Evolutionary conservation across 2,329 filamentous ascomycete species (phyloP).

Genomic region (Laburnicola sp.): DNA sequence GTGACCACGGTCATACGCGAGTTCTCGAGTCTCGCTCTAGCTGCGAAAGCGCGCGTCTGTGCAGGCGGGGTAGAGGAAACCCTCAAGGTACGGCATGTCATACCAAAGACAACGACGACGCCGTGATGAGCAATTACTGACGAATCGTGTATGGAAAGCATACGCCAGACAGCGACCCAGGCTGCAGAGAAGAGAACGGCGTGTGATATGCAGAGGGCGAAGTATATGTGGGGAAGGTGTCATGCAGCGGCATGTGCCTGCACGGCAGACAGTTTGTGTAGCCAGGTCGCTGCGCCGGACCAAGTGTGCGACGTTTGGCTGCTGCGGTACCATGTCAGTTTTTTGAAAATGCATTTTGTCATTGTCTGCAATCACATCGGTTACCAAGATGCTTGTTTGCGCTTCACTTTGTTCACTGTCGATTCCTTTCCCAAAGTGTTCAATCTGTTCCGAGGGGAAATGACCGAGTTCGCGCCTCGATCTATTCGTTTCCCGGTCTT

Average conservation of each 20-base stretch:
- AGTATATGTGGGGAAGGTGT: background rate
- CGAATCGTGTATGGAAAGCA: background rate
- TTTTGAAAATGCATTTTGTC: background rate
- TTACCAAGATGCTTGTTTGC: too few species aligned
- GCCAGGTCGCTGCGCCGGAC: background rate
- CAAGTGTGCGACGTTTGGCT: background rate
- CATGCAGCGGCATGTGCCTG: constrained; percentile 2
- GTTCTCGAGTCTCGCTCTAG: background rate
- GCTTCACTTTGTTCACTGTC: too few species aligned
- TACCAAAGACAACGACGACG: too few species aligned
- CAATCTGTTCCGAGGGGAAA: too few species aligned
- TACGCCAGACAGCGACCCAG: background rate
- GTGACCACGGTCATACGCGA: background rate
- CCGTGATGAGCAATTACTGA: too few species aligned
- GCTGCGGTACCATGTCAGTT: background rate
- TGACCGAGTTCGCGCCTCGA: too few species aligned
- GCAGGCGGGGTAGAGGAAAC: background rate
- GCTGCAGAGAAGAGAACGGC: background rate
- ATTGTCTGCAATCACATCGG: too few species aligned
- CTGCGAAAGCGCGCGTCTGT: background rate
- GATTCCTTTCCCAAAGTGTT: too few species aligned
- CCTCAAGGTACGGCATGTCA: background rate
- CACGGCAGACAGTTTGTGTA: constrained; percentile 4
- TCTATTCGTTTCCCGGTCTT: too few species aligned
- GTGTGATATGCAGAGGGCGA: background rate